Evolutionary conservation across 2,329 filamentous ascomycete genomes (phyloP), one percentile per base, ranked within the genome.

Genomic region (Ophidiomyces ophidiicola): DNA sequence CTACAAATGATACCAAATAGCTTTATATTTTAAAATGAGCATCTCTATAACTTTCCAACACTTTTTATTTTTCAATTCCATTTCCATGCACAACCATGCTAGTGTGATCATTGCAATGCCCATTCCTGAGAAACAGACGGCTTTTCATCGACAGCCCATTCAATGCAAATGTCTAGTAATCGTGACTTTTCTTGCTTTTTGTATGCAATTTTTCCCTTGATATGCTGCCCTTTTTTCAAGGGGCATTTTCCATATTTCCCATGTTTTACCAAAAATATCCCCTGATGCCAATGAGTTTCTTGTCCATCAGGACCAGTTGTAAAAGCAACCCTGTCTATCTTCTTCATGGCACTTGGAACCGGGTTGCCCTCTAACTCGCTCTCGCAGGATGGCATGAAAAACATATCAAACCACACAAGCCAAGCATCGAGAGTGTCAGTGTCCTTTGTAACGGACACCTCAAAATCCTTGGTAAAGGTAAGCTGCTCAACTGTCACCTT

Each of bases 321-420:
- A 58, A 94, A 94, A 0, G 82, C 80, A n/a, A 85, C 70, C 15
- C 59, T 51, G 36, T 78, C 74, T 47, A 79, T 68, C 53, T 68
- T 64, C 46, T 72, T 70, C 74, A 80, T 86, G 3, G 72, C 67
- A n/a, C 54, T 50, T 24, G 60, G 59, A 40, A 76, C 67, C 0
- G 77, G 74, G n/a, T 66, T 66, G 44, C 70, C 60, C 20, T 69
- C 61, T 32, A 73, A 55, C 19, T 53, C 50, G 35, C 63, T 58
- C 24, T 69, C 62, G 24, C 70, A 64, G 0, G 72, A 71, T 6
- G 78, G 75, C 48, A 81, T 74, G 62, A 94, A 94, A 67, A 90
- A 90, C 17, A 81, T 88, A 58, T 96, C 88, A 56, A 94, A 94
- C 84, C 87, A 94, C 49, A 94, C 72, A 10, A 85, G 70, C 59